These are phyloP conservation scores for Podaxis sp. DNA, from an alignment of 768 basidiomycete species.

Conservation along the genomic window DNA sequence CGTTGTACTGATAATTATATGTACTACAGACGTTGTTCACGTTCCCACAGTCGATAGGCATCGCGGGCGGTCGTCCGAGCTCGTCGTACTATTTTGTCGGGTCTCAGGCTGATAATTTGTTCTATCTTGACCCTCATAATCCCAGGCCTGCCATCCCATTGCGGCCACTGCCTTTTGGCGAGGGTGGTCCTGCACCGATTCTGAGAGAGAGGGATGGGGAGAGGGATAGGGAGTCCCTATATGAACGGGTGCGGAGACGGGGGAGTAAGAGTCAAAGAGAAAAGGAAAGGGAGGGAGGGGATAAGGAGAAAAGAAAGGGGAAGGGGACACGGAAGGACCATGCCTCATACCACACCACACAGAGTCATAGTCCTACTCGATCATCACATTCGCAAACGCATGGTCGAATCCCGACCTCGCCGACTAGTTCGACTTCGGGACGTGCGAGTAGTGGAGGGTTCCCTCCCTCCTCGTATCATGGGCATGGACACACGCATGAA, in stretches of 20 bases:
- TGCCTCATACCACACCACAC: neutral
- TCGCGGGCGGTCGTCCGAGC: constrained; percentile 95
- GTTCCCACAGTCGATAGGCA: constrained; percentile 94
- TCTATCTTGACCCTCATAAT: constrained; percentile 82
- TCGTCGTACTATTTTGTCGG: constrained; percentile 98
- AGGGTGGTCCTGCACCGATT: neutral
- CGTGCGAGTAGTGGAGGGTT: too few relatives aligned
- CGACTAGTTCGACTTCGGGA: constrained; percentile 38
- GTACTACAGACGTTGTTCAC: constrained; percentile 71
- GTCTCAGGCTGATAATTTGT: constrained; percentile 82
- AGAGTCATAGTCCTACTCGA: constrained; percentile 3
- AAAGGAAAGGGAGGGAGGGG: constrained; percentile 13
- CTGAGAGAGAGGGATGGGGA: constrained; percentile 12
- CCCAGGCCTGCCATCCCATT: constrained; percentile 75
- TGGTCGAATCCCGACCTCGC: constrained; percentile 41
- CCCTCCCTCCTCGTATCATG: too few relatives aligned
- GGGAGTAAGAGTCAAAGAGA: constrained; percentile 23
- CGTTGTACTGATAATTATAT: neutral
- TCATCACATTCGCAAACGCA: constrained; percentile 25
- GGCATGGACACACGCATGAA: constrained; percentile 22
- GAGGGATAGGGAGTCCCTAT: neutral
- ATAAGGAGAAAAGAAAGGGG: neutral
- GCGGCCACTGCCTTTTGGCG: constrained; percentile 33
- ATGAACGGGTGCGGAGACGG: neutral
- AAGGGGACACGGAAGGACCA: constrained; percentile 10